Base-by-base conservation (phyloP, 495 filamentous ascomycete genomes). In the Penicillium canariense region DNA sequence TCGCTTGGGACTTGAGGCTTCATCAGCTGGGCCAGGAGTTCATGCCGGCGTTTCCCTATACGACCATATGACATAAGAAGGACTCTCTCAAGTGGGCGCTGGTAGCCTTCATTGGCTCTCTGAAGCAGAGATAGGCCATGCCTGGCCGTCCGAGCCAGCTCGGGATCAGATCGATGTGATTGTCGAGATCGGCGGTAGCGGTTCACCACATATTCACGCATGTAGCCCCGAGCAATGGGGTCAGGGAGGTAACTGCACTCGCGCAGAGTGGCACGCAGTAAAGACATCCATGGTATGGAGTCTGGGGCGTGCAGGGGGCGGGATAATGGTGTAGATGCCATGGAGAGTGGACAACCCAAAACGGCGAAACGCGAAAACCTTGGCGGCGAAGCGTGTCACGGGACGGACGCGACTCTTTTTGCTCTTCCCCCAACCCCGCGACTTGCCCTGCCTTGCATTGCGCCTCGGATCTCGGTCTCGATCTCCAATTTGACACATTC, bases 221-320 rank as follows among this genome's bases (percentile, higher is more conserved):
- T 70, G 64, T 82, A 87, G 20, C 62, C 60, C 35, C 86, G 84
- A 25, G 87, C 87, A 45, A 81, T 63, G 3, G 84, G 72, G 65
- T 91, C 88, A 11, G 91, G 91, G 22, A 98, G 84, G 66, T 96
- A 96, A 52, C 87, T 84, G 22, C 84, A 81, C 76, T 96, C 87
- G 56, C 93, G 89, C 42, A 97, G 84, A 6, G 95, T 78, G 31
- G 86, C 82, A 28, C 94, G 85, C 58, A 87, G 84, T 27, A 94
- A 71, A 65, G 87, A 83, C 26, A 82, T 74, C 82, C 74, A 58
- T 79, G 78, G 50, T 18, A 10, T 20, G 14, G 34, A 14, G n/a
- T 43, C 23, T 18, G 31, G 28, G 8, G 43, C 40, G 20, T 40
- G 40, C 23, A 45, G 5, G 44, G 40, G 27, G 43, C 26, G 42